phyloP scores from a whole-genome alignment of 2,329 filamentous ascomycete genomes.

The Sphaerulina populicola region DNA sequence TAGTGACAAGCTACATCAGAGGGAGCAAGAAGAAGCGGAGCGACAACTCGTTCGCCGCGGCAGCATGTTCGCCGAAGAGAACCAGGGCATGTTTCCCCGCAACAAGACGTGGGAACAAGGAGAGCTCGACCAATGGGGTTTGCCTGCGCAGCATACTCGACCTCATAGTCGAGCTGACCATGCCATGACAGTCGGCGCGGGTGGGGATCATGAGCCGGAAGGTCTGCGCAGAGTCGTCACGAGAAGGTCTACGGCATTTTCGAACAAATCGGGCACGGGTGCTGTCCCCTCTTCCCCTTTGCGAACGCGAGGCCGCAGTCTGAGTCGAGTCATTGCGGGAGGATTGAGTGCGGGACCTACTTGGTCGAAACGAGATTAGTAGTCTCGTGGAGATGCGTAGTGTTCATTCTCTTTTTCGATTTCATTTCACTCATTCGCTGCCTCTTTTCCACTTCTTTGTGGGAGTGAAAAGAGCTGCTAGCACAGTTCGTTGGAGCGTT shows the following conservation, averaged over 20 bases:
- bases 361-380: conserved; percentile 23
- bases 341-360: conserved; percentile 27
- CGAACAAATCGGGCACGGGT: conserved; percentile 5
- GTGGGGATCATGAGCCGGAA: conserved; percentile 12
- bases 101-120: conserved; percentile 22
- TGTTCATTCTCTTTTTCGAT: no score
- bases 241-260: conserved; percentile 13
- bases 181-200: conserved; percentile 17
- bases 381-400: not conserved
- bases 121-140: conserved; percentile 25
- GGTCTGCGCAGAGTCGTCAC: conserved; percentile 13
- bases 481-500: no score
- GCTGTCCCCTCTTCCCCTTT: conserved; percentile 4
- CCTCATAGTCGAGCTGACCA: conserved; percentile 8
- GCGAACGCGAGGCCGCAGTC: conserved; percentile 19
- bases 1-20: conserved; percentile 54
- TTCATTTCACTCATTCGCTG: no score
- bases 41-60: conserved; percentile 29
- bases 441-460: no score
- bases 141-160: conserved; percentile 22
- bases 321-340: conserved; percentile 23
- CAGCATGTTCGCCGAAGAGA: conserved; percentile 22
- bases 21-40: conserved; percentile 42
- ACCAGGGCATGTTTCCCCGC: conserved; percentile 7
- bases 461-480: no score